Base-by-base conservation (phyloP, 1,284 basidiomycete genomes). In the Paramarasmius palmivorus region DNA sequence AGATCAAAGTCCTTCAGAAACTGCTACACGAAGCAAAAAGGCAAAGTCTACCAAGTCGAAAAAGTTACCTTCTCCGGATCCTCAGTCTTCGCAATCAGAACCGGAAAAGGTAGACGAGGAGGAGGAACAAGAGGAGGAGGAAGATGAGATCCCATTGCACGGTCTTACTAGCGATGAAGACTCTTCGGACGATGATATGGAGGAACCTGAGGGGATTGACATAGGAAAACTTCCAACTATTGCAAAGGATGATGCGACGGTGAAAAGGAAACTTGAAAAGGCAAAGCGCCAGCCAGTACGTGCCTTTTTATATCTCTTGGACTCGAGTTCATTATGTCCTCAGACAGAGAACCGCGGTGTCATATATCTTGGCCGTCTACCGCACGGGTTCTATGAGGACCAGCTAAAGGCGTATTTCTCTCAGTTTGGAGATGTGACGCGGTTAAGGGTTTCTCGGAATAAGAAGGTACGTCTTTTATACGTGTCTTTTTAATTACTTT, bases 331-430 rank as follows among this genome's bases (percentile, higher is more conserved):
- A 19, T 32, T 49, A 26, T 36, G 48, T 41, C 42, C 49, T 7
- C 62, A 92, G 89, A 77, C 78, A 14, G 81, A 80, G 57, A 85
- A 92, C 61, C 80, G 81, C 45, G 96, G 95, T n/a, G 93, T 96
- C 0, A 69, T 99, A 25, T 96, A 87, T 76, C 79, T 99, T 50
- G 89, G 93, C 14, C 86, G 94, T 58, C 82, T 99, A 59, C 97
- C 97, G 1, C 93, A 98, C 63, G 96, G 95, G 19, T 99, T 99
- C 75, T 96, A 94, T 72, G 97, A 99, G 72, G 90, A 92, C 53
- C 89, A 98, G 72, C 87, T 99, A 73, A 86, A 84, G 58, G 83
- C 85, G 9, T 99, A 99, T 74, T 97, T 99, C 66, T 80, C 86
- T 26, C 97, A 99, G 68, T 99, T 99, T 62, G 97, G 97, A 17